Conservation (phyloP, 371 early-diverging fungal genomes). For the Lichtheimia hyalospora region DNA sequence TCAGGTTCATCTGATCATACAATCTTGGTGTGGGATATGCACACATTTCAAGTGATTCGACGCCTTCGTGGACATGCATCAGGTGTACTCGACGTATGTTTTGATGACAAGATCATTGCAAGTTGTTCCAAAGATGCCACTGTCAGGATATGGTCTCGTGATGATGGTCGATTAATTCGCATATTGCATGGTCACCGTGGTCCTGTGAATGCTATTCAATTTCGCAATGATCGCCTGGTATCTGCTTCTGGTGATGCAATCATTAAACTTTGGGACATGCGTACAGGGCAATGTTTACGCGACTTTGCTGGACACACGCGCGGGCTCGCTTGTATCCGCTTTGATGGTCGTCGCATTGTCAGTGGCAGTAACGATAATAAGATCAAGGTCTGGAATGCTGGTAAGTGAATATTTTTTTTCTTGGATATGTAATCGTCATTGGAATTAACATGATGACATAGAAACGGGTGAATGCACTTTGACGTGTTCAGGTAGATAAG, state of each 20-base stretch:
- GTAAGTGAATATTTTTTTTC: not conserved
- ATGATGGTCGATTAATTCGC: constrained; percentile 54
- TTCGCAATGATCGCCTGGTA: constrained; percentile 65
- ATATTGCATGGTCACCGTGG: constrained; percentile 82
- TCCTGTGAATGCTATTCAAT: constrained; percentile 87
- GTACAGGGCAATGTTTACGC: constrained; percentile 66
- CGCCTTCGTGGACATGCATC: constrained; percentile 63
- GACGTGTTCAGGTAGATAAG: constrained; percentile 42
- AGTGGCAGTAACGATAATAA: constrained; percentile 94
- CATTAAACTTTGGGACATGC: constrained; percentile 86
- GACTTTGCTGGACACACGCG: constrained; percentile 75
- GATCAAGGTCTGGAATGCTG: constrained; percentile 93
- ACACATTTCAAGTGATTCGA: constrained; percentile 24
- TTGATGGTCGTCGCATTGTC: constrained; percentile 85
- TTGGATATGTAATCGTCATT: not conserved
- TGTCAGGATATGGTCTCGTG: constrained; percentile 81
- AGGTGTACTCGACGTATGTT: constrained; percentile 80
- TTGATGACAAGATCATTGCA: constrained; percentile 73
- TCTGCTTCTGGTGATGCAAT: constrained; percentile 87
- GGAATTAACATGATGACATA: not conserved
- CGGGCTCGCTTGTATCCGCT: constrained; percentile 94
- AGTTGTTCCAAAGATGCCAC: constrained; percentile 93
- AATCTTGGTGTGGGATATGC: constrained; percentile 86
- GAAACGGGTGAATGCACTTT: constrained; percentile 74
- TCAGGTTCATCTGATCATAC: constrained; percentile 92